phyloP scores from a whole-genome alignment of 148 eudicot genomes.

The Camellia japonica region DNA sequence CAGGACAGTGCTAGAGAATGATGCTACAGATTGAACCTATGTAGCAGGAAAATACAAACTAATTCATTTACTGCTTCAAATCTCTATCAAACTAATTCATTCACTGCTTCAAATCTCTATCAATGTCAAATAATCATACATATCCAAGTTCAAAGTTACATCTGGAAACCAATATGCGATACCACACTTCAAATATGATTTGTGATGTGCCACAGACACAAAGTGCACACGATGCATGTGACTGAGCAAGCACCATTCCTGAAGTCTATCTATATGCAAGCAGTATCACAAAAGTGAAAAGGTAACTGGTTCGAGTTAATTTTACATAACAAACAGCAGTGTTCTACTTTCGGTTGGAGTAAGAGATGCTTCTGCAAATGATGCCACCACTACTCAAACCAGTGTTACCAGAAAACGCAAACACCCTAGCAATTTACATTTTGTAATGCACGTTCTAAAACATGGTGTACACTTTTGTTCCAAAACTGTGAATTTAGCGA shows the following conservation, averaged over 20 bases:
- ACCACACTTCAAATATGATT: not conserved
- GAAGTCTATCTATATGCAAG: not conserved
- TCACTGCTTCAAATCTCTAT: not conserved
- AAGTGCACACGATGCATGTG: not conserved
- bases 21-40: conserved; percentile 85
- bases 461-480: too few species aligned
- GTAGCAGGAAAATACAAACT: not conserved
- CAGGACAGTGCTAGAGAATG: conserved; percentile 82
- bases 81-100: not conserved
- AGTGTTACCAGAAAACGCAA: too few species aligned
- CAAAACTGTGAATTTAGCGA: too few species aligned
- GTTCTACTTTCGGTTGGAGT: not conserved
- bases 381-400: not conserved
- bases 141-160: not conserved
- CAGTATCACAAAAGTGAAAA: not conserved
- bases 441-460: too few species aligned
- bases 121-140: not conserved
- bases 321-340: not conserved
- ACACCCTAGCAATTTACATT: too few species aligned
- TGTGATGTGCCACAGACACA: not conserved
- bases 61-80: not conserved
- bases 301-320: not conserved
- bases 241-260: not conserved
- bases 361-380: not conserved
- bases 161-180: not conserved